Evolutionary conservation across 331 rosid genomes (phyloP), one percentile per base, ranked within the genome.

Genomic region (Pyracantha coccinea): DNA sequence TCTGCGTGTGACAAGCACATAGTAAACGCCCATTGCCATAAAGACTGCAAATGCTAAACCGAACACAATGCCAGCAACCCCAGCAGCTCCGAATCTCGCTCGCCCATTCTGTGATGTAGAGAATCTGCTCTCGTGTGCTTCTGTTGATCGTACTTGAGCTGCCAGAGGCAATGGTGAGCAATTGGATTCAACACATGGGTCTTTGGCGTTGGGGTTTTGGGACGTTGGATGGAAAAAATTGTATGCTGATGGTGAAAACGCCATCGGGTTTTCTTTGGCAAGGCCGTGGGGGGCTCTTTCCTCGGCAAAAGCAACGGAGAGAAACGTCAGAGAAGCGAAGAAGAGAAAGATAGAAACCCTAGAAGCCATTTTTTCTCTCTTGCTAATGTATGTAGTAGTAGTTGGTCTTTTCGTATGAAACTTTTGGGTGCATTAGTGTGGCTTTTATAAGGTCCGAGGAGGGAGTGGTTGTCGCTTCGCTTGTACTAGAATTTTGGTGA

Each of bases 261-360:
- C 91, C 29, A 65, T 72, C 0, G 98, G 96, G 16, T 69, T 75
- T 78, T 86, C 90, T 29, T 84, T 64, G 29, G 82, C 88, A 32
- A 95, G 79, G n/a, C 99, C 98, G 68, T 92, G 99, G 4, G 97
- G 96, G 7, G 97, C 85, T 90, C 99, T 88, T 52, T 89, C 98
- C 70, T 90, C 91, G 68, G 86, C 87, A 60, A 4, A 60, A 21
- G 83, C 88, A 6, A 84, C 12, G 32, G 88, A 78, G 66, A 90
- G 63, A 63, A 86, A 73, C 50, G 89, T 44, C 17, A 85, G 75
- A 52, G 87, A 81, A 70, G 89, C 41, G 65, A 90, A 75, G 57
- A 86, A 68, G 81, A 89, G 72, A 35, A 83, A 50, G 66, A 85
- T 72, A 66, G 84, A 73, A 61, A 77, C 69, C 74, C 58, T 68